Conservation (phyloP, 768 basidiomycete species). For the Mycena indigotica region DNA sequence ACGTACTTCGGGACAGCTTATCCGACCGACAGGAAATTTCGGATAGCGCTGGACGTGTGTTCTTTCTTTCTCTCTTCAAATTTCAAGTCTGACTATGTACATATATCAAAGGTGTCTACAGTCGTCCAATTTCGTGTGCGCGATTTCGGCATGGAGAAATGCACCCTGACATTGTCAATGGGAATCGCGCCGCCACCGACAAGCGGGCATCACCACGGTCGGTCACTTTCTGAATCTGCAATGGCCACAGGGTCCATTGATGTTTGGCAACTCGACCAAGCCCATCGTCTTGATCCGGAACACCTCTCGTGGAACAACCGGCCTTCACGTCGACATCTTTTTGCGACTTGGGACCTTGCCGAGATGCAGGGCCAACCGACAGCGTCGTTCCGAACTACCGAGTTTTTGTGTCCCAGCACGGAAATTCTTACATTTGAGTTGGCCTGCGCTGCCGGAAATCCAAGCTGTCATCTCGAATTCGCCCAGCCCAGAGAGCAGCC, state of each 20-base stretch:
- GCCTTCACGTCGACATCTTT: not conserved
- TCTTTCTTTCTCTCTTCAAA: not conserved
- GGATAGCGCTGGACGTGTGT: not conserved
- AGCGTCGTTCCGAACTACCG: not conserved
- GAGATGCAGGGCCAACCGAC: no score
- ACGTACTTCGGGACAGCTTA: slow-evolving; percentile 5
- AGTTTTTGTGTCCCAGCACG: not conserved
- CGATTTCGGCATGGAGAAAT: slow-evolving; percentile 8
- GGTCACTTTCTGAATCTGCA: not conserved
- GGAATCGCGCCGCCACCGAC: not conserved
- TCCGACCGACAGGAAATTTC: not conserved
- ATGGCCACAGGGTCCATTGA: not conserved
- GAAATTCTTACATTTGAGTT: slow-evolving; percentile 4
- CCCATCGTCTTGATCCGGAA: not conserved
- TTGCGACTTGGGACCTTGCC: not conserved
- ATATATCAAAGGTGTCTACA: not conserved
- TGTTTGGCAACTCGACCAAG: not conserved
- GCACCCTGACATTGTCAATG: not conserved
- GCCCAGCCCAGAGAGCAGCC: not conserved
- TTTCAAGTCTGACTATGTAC: not conserved
- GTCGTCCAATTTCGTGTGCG: slow-evolving; percentile 7
- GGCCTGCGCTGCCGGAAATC: not conserved
- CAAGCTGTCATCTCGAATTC: slow-evolving; percentile 1
- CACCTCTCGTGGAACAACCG: slow-evolving; percentile 1
- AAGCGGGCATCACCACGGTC: not conserved